phyloP scores from a whole-genome alignment of 140 eudicot genomes.

The Senecio squalidus region DNA sequence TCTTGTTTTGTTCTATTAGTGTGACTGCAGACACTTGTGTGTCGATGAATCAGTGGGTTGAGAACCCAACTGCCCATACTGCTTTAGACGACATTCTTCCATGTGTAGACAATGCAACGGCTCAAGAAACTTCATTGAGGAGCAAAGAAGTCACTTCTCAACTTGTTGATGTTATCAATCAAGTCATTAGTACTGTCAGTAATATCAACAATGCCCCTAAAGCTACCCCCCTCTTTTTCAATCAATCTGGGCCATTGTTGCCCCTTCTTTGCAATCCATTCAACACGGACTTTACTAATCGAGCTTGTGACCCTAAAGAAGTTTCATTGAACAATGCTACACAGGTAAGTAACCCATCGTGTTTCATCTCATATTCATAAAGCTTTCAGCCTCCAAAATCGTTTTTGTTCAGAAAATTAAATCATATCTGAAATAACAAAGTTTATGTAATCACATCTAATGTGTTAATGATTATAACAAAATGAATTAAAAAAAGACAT shows the following conservation, averaged over 20 bases:
- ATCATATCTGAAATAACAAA: no score
- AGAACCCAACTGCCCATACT: conserved; percentile 81
- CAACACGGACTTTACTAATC: conserved; percentile 42
- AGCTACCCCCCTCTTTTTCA: conserved; percentile 61
- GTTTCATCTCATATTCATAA: no score
- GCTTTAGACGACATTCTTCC: conserved; percentile 94
- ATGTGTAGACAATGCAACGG: conserved; percentile 86
- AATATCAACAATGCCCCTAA: conserved; percentile 63
- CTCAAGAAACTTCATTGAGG: conserved; percentile 66
- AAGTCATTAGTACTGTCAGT: conserved; percentile 66
- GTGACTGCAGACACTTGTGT: conserved; percentile 87
- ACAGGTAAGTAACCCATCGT: no score
- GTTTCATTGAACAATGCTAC: conserved; percentile 74
- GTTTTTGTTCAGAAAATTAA: no score
- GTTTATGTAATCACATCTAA: no score
- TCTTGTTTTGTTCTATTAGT: conserved; percentile 23
- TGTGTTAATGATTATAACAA: no score
- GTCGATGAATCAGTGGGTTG: conserved; percentile 89
- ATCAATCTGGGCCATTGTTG: conserved; percentile 82
- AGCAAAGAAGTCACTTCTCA: conserved; percentile 90
- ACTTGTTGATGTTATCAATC: conserved; percentile 59
- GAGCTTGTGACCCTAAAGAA: conserved; percentile 66
- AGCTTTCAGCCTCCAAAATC: no score
- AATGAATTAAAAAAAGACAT: no score
- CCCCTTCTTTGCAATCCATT: conserved; percentile 90